These are phyloP conservation scores for Talaromyces sp. DNA, from an alignment of 2,329 filamentous ascomycete genomes.

Conservation along the genomic window DNA sequence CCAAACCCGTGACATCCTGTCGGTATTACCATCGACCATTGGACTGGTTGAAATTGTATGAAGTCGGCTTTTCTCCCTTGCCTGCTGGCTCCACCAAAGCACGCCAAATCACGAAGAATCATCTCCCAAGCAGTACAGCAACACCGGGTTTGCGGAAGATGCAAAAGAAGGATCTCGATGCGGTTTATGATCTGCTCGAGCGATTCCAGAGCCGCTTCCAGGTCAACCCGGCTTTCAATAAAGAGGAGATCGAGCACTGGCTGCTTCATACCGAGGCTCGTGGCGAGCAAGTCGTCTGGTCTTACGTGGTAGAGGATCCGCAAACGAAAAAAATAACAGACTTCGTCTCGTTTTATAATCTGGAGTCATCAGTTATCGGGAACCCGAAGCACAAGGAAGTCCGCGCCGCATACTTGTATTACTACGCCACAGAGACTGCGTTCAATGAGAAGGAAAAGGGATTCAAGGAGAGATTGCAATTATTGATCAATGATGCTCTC, in stretches of 20 bases:
- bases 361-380: conserved; percentile 88
- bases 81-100: conserved; percentile 78
- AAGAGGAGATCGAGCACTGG: conserved; percentile 85
- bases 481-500: conserved; percentile 77
- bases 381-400: conserved; percentile 74
- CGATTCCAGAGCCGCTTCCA: conserved; percentile 78
- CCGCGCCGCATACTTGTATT: conserved; percentile 92
- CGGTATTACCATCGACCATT: conserved; percentile 92
- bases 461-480: conserved; percentile 76
- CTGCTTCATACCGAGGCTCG: conserved; percentile 66
- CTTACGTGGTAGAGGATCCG: conserved; percentile 78
- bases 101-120: conserved; percentile 82
- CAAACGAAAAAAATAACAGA: conserved; percentile 80
- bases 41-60: conserved; percentile 94
- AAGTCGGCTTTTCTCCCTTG: conserved; percentile 88
- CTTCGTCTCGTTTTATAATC: conserved; percentile 94
- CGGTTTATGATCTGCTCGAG: conserved; percentile 69
- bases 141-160: conserved; percentile 76
- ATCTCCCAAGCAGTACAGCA: conserved; percentile 69
- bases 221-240: conserved; percentile 75
- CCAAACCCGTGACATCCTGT: conserved; percentile 87
- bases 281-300: conserved; percentile 83
- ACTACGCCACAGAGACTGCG: conserved; percentile 84
- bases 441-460: conserved; percentile 56
- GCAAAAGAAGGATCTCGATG: conserved; percentile 72